Evolutionary conservation across 2,329 filamentous ascomycete genomes (phyloP), one percentile per base, ranked within the genome.

Genomic region (Tolypocladium pustulatum): DNA sequence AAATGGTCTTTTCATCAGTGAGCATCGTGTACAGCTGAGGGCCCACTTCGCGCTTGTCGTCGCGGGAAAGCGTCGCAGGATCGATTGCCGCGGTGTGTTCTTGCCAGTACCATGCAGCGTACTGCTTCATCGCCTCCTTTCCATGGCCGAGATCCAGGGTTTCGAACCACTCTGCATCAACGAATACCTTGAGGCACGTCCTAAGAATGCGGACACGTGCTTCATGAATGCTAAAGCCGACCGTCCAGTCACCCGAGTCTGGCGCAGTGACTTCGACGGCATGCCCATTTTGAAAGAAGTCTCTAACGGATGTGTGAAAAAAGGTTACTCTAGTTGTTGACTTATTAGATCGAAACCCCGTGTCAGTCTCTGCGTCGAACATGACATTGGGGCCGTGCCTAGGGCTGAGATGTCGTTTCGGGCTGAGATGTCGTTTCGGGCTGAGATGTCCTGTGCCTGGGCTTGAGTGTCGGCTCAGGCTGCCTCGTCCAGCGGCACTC

Each of bases 61-160:
- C 57, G 0, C 56, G 58, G 0, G 67, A 61, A 0, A 75, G 63
- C 0, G 60, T 60, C 0, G 60, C 54, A 1, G 68, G 68, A 43
- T 75, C 69, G 17, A 76, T 64, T 0, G 67, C 68, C 0, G 68
- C 68, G 15, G 76, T 57, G 61, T 77, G 75, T 40, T 77, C 74
- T 55, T 75, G 75, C 75, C 75, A 76, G 58, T 77, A 77, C 75
- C 75, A 76, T 0, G 74, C 74, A 0, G 75, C 73, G 40, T 76
- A 76, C 52, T 74, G 71, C 58, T 66, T 72, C 25, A 73, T 69
- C 0, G 71, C 65, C 8, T 69, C 63, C 2, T 65, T 66, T 0
- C 69, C 68, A 20, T 61, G 57, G 0, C 67, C 65, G 0, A 73
- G 62, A 0, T 69, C 62, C 4, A 65, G 59, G 10, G 61, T 64